Conservation (phyloP, 139 green algal genomes). For the Microglena sp. region DNA sequence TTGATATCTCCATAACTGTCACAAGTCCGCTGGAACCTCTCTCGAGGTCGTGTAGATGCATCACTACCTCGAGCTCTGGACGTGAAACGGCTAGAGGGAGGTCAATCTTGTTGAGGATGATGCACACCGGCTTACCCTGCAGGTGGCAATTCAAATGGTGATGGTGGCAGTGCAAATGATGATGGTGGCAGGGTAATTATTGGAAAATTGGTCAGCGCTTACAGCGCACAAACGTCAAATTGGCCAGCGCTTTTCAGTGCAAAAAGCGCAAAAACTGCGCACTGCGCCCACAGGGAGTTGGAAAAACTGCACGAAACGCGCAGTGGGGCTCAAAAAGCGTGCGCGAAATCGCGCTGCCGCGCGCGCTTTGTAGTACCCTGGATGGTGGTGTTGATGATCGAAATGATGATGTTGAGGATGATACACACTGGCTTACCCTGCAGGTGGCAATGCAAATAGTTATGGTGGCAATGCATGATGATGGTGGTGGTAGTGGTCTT, state of each 20-base stretch:
- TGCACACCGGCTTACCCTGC: slow-evolving; percentile 18
- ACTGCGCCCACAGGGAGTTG: too few relatives aligned
- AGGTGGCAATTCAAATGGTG: background rate
- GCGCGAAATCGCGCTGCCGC: too few relatives aligned
- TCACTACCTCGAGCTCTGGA: slow-evolving; percentile 13
- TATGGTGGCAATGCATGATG: background rate
- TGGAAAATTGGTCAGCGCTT: too few relatives aligned
- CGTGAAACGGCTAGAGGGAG: background rate
- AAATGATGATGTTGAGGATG: slow-evolving; percentile 14
- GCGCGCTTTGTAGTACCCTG: too few relatives aligned
- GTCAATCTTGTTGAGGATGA: slow-evolving; percentile 17
- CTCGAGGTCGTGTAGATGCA: slow-evolving; percentile 15
- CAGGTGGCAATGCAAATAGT: background rate
- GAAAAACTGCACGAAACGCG: too few relatives aligned
- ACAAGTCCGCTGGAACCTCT: too few relatives aligned
- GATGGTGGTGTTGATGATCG: too few relatives aligned
- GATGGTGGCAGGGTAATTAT: background rate
- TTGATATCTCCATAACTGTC: too few relatives aligned
- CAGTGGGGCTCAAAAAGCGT: too few relatives aligned
- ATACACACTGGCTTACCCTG: slow-evolving; percentile 19
- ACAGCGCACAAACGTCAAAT: too few relatives aligned
- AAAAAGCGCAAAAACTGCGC: too few relatives aligned
- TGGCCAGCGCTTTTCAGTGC: too few relatives aligned
- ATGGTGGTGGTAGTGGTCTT: background rate
- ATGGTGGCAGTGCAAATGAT: background rate